A percentile compares a stretch with the other conserved stretches of the same genome.
Evolutionary conservation across 345 rosid genomes (phyloP).

Genomic region (Rhodamnia rubescens): DNA sequence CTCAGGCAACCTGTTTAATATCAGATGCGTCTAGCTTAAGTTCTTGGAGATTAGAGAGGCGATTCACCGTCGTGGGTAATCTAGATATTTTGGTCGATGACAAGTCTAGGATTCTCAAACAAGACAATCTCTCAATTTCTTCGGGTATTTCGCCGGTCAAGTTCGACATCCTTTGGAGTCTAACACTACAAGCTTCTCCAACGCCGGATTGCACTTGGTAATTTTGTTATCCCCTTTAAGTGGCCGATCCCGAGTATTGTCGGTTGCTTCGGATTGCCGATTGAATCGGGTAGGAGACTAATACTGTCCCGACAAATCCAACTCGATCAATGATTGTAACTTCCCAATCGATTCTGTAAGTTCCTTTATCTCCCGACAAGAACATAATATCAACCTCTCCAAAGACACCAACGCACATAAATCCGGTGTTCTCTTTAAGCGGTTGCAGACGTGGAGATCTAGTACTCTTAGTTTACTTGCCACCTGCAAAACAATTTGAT

Average conservation of each 20-base stretch:
- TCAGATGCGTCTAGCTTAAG: neutral
- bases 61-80: neutral
- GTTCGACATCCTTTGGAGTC: neutral
- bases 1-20: too few species aligned
- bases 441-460: fast-evolving
- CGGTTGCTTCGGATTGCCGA: neutral
- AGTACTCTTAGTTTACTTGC: neutral
- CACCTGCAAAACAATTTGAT: neutral
- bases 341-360: neutral
- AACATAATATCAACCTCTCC: neutral
- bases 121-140: neutral
- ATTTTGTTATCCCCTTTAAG: neutral
- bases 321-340: neutral
- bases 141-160: neutral
- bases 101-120: neutral
- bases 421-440: fast-evolving
- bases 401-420: neutral
- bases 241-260: neutral
- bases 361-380: neutral
- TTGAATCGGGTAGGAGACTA: neutral
- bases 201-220: neutral
- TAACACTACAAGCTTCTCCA: neutral
- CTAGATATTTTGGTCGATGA: fast-evolving
- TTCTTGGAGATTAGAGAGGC: neutral
- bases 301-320: neutral